These are phyloP conservation scores for Chlamydomonas sphaeroides DNA, from an alignment of 139 green algal species.

Conservation along the genomic window DNA sequence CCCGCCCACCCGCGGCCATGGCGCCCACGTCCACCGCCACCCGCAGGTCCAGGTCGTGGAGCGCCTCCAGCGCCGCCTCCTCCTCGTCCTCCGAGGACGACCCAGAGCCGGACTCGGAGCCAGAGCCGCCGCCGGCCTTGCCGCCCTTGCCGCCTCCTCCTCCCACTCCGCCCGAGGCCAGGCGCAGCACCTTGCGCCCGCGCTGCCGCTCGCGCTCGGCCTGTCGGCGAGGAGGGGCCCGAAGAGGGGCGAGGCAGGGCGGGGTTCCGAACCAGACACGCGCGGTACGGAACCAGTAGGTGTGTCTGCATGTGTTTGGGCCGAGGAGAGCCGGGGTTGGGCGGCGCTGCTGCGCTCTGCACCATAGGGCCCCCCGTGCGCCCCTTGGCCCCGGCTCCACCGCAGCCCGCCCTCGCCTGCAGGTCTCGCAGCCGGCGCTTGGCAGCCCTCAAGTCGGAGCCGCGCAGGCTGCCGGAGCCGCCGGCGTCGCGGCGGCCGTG, in stretches of 20 bases:
- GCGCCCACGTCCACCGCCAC: constrained; percentile 46
- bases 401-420: constrained; percentile 16
- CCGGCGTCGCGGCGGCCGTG: not conserved
- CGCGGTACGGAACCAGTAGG: no score
- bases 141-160: not conserved
- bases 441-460: constrained; percentile 14
- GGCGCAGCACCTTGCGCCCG: constrained; percentile 36
- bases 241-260: no score
- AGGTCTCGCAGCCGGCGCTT: constrained; percentile 47
- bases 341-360: no score
- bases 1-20: constrained; percentile 17
- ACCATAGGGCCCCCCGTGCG: no score
- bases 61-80: constrained; percentile 41
- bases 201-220: constrained; percentile 38
- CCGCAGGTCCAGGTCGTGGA: constrained; percentile 56
- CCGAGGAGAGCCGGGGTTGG: no score
- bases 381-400: no score
- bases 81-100: not conserved
- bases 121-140: not conserved
- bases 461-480: not conserved
- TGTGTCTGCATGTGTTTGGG: no score
- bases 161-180: not conserved
- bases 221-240: no score
- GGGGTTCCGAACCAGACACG: no score
- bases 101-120: not conserved